Conservation (phyloP, 345 rosid species). For the Eucalyptus polyanthemos region DNA sequence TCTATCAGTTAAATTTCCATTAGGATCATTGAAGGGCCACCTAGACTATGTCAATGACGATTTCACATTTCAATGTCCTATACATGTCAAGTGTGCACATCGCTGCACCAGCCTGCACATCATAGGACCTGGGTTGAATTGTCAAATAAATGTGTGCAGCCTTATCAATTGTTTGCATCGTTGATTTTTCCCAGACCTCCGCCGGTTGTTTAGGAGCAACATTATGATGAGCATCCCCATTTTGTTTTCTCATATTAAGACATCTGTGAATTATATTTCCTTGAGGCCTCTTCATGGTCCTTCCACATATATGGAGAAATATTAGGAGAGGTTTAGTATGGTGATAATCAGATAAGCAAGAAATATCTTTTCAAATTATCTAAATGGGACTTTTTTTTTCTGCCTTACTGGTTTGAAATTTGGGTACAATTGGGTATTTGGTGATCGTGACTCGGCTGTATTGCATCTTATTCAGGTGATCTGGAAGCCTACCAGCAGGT, state of each 20-base stretch:
- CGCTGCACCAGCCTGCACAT: background rate
- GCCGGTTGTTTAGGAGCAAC: background rate
- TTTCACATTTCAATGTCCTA: background rate
- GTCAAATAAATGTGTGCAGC: background rate
- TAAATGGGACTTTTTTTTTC: background rate
- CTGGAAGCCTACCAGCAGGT: conserved; percentile 58
- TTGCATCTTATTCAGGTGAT: conserved; percentile 26
- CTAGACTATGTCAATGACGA: background rate
- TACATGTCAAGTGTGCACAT: background rate
- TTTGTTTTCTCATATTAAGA: background rate
- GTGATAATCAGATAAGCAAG: background rate
- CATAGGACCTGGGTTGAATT: background rate
- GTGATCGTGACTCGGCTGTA: background rate
- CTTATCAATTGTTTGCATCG: background rate
- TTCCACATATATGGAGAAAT: background rate
- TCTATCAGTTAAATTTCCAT: background rate
- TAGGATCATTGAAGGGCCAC: background rate
- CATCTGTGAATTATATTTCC: background rate
- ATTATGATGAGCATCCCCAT: background rate
- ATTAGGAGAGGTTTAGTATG: background rate
- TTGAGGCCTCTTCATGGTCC: background rate
- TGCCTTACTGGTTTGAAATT: background rate
- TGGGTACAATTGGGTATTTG: background rate
- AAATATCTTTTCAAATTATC: background rate
- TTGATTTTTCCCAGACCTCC: background rate